Conservation (phyloP, 495 filamentous ascomycete species). For the Halenospora varia region DNA sequence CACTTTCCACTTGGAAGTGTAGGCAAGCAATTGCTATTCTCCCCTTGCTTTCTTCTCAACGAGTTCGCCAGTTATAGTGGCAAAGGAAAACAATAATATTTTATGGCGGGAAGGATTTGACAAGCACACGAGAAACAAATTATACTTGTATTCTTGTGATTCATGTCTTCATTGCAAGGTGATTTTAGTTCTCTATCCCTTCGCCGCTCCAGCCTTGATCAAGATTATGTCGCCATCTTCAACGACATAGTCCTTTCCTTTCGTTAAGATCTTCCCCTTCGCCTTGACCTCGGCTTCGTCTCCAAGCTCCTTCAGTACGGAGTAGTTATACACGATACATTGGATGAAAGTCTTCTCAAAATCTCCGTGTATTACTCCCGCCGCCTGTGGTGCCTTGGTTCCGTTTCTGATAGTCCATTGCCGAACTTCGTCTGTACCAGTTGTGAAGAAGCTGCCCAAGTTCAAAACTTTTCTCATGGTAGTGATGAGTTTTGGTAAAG, state of each 20-base stretch:
- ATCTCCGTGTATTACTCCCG: constrained; percentile 97
- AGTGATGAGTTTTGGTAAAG: constrained; percentile 87
- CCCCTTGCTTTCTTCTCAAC: too few relatives aligned
- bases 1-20: too few relatives aligned
- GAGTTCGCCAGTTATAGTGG: too few relatives aligned
- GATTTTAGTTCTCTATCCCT: constrained; percentile 46
- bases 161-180: too few relatives aligned
- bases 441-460: constrained; percentile 95
- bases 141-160: too few relatives aligned
- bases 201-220: constrained; percentile 95
- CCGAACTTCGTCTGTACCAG: constrained; percentile 91
- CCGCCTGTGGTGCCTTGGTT: constrained; percentile 94
- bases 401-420: constrained; percentile 98
- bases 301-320: constrained; percentile 71
- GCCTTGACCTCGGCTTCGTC: constrained; percentile 88
- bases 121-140: too few relatives aligned
- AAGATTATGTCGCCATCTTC: constrained; percentile 75
- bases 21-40: too few relatives aligned
- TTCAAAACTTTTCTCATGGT: constrained; percentile 91
- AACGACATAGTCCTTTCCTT: constrained; percentile 96
- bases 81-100: too few relatives aligned
- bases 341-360: constrained; percentile 99
- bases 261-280: constrained; percentile 94
- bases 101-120: too few relatives aligned
- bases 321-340: constrained; percentile 86